Conservation (phyloP, 768 basidiomycete genomes). For the Pisolithus microcarpus region DNA sequence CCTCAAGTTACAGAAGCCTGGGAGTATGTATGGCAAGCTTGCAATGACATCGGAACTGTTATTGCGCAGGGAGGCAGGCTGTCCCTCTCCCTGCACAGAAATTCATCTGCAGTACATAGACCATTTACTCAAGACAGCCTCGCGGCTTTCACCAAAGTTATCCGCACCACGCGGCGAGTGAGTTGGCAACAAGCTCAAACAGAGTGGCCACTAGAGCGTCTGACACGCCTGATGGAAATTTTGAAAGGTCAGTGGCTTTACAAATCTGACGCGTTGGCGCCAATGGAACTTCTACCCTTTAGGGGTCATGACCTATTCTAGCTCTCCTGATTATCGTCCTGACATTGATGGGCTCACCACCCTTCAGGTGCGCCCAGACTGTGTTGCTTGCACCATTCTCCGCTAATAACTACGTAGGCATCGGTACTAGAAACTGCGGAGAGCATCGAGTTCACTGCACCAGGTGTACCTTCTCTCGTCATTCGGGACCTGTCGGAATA, state of each 20-base stretch:
- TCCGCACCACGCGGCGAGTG: slow-evolving; percentile 51
- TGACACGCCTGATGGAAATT: slow-evolving; percentile 67
- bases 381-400: background rate
- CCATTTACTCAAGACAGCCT: slow-evolving; percentile 65
- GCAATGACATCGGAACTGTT: slow-evolving; percentile 57
- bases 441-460: slow-evolving; percentile 54
- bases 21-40: slow-evolving; percentile 63
- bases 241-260: slow-evolving; percentile 52
- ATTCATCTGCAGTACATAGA: slow-evolving; percentile 6
- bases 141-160: slow-evolving; percentile 69
- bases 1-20: slow-evolving; percentile 41
- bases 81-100: slow-evolving; percentile 9
- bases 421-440: slow-evolving; percentile 67
- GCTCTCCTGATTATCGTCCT: slow-evolving; percentile 80
- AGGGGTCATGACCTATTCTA: slow-evolving; percentile 75
- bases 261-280: background rate
- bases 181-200: slow-evolving; percentile 37
- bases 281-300: background rate
- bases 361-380: slow-evolving; percentile 51
- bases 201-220: slow-evolving; percentile 62
- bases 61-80: slow-evolving; percentile 29
- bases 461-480: slow-evolving; percentile 63
- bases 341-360: slow-evolving; percentile 80
- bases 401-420: slow-evolving; percentile 36
- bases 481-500: slow-evolving; percentile 83